Evolutionary conservation across 2,329 filamentous ascomycete species (phyloP).

Genomic region (Phialophora tarda): DNA sequence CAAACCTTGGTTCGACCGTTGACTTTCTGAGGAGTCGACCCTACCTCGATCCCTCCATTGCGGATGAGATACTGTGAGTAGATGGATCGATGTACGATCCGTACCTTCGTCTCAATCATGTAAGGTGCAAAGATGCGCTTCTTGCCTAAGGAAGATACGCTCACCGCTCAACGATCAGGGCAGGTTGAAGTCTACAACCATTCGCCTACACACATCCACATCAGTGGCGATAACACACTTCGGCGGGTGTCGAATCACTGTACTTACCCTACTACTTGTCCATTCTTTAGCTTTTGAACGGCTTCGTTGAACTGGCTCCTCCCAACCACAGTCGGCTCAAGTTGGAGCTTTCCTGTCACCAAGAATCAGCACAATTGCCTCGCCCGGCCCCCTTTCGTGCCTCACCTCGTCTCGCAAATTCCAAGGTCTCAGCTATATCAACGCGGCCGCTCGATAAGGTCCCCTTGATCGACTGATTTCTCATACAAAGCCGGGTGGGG

Average conservation of each 20-base stretch:
- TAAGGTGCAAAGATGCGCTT: constrained; percentile 6
- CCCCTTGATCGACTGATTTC: constrained; percentile 32
- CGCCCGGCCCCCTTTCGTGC: not conserved
- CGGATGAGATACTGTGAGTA: constrained; percentile 2
- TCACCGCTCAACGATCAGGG: constrained; percentile 18
- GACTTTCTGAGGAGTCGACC: constrained; percentile 2
- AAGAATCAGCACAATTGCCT: constrained; percentile 2
- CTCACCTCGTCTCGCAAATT: constrained; percentile 35
- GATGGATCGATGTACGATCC: constrained; percentile 4
- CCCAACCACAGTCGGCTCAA: constrained; percentile 38
- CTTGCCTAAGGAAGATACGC: constrained; percentile 7
- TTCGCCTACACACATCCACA: constrained; percentile 27
- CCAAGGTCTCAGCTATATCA: constrained; percentile 34
- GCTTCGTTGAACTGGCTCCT: constrained; percentile 36
- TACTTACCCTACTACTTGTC: constrained; percentile 38
- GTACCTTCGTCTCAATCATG: not conserved
- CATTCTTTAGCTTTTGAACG: constrained; percentile 38
- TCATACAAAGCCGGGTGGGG: constrained; percentile 29
- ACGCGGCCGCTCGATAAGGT: constrained; percentile 27
- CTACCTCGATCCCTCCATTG: constrained; percentile 1
- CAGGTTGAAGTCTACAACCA: constrained; percentile 40
- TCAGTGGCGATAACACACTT: constrained; percentile 3
- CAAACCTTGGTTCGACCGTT: not conserved
- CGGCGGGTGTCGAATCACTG: not conserved
- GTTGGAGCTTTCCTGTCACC: constrained; percentile 35